Evolutionary conservation across 2,329 filamentous ascomycete species (phyloP).

Genomic region (Penicillium sp.): DNA sequence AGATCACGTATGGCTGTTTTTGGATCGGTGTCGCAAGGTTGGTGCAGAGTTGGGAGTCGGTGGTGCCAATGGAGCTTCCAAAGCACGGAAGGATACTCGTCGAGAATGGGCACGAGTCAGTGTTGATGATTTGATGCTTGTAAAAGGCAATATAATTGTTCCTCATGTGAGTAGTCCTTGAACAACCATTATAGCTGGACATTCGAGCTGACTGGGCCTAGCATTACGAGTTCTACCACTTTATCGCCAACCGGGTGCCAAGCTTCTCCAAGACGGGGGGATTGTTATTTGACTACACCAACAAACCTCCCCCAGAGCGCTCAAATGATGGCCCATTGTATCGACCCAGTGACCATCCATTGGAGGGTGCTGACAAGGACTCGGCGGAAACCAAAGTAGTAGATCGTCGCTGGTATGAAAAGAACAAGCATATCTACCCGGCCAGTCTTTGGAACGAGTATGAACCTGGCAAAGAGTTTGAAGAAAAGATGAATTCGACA

Average conservation of each 20-base stretch:
- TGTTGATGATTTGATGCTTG: slow-evolving; percentile 93
- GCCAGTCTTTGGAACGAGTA: slow-evolving; percentile 96
- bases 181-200: background rate
- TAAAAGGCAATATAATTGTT: slow-evolving; percentile 85
- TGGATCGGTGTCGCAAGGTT: slow-evolving; percentile 88
- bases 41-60: slow-evolving; percentile 79
- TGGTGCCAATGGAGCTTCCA: slow-evolving; percentile 51
- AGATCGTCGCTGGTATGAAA: slow-evolving; percentile 93
- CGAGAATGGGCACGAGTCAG: slow-evolving; percentile 90
- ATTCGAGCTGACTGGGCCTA: slow-evolving; percentile 40
- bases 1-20: slow-evolving; percentile 86
- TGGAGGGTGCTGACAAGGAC: slow-evolving; percentile 78
- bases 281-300: slow-evolving; percentile 74
- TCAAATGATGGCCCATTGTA: slow-evolving; percentile 42
- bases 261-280: slow-evolving; percentile 73
- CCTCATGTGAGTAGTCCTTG: slow-evolving; percentile 71
- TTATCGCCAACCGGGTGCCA: slow-evolving; percentile 72
- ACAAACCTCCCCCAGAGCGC: slow-evolving; percentile 36
- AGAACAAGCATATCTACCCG: slow-evolving; percentile 97
- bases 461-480: slow-evolving; percentile 79
- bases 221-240: slow-evolving; percentile 98
- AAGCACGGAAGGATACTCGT: slow-evolving; percentile 58
- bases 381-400: slow-evolving; percentile 87
- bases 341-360: slow-evolving; percentile 53
- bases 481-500: slow-evolving; percentile 63